Evolutionary conservation across 441 rosid species (phyloP).

Genomic region (Eugenia klotzschiana): DNA sequence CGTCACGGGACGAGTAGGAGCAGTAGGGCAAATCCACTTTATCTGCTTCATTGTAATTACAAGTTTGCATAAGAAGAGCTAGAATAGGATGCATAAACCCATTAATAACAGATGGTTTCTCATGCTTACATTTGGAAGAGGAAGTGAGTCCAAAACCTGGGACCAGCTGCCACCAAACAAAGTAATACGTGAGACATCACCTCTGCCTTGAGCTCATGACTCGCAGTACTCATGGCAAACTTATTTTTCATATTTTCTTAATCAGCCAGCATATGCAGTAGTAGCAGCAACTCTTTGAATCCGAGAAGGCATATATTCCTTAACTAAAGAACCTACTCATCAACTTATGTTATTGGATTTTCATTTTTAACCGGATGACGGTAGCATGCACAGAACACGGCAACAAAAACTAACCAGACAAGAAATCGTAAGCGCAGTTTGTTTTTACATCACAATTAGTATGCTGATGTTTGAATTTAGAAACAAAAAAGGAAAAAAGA

Average conservation of each 20-base stretch:
- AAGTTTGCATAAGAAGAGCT: not conserved
- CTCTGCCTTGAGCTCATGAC: not conserved
- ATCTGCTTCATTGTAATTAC: conserved; percentile 18
- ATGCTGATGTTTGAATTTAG: not conserved
- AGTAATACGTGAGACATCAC: not conserved
- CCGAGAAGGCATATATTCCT: not conserved
- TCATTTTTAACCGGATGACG: not conserved
- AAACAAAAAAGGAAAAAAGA: not conserved
- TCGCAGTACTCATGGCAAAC: not conserved
- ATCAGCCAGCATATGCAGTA: not conserved
- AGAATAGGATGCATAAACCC: not conserved
- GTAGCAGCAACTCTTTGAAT: not conserved
- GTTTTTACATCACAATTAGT: not conserved
- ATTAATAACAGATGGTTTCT: not conserved
- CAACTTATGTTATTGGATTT: not conserved
- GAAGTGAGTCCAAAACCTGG: conserved; percentile 64
- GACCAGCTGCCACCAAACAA: conserved; percentile 53
- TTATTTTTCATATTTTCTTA: not conserved
- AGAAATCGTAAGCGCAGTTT: not conserved
- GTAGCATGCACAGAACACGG: not conserved
- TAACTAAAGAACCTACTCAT: not conserved
- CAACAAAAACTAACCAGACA: not conserved
- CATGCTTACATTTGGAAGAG: conserved; percentile 63
- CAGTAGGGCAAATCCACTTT: conserved; percentile 56
- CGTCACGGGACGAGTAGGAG: conserved; percentile 44